A percentile compares a stretch with the other conserved stretches of the same genome.
Conservation (phyloP, 345 rosid genomes). For the Adansonia digitata region DNA sequence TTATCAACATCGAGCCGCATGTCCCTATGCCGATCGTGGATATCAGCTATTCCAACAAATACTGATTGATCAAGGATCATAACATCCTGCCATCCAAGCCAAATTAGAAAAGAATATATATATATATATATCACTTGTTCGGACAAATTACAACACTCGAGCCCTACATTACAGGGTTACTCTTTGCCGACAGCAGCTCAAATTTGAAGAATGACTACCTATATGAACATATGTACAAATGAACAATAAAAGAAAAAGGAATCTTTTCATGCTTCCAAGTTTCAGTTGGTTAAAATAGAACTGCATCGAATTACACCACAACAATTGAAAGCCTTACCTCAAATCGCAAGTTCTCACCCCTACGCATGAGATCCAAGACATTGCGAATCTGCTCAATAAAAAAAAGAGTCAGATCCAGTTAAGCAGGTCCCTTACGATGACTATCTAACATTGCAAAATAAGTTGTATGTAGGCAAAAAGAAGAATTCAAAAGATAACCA, state of each 20-base stretch:
- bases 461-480: not conserved
- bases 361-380: constrained; percentile 80
- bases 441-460: not conserved
- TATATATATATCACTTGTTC: not conserved
- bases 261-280: not conserved
- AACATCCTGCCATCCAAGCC: constrained; percentile 51
- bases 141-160: not conserved
- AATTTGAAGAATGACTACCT: not conserved
- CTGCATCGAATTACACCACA: not conserved
- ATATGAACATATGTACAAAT: not conserved
- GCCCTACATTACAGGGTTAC: not conserved
- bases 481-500: not conserved
- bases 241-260: not conserved
- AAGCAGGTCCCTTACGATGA: not conserved
- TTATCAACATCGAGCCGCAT: constrained; percentile 97
- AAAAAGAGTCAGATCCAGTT: constrained; percentile 24
- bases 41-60: constrained; percentile 53
- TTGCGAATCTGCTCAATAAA: constrained; percentile 50
- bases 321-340: constrained; percentile 44
- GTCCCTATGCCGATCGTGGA: constrained; percentile 77
- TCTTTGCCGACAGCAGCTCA: not conserved
- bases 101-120: constrained; percentile 3
- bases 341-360: constrained; percentile 68
- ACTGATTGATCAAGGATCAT: constrained; percentile 78
- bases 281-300: not conserved